Base-by-base conservation (phyloP, 2,329 filamentous ascomycete species). In the Monosporascus sp. region DNA sequence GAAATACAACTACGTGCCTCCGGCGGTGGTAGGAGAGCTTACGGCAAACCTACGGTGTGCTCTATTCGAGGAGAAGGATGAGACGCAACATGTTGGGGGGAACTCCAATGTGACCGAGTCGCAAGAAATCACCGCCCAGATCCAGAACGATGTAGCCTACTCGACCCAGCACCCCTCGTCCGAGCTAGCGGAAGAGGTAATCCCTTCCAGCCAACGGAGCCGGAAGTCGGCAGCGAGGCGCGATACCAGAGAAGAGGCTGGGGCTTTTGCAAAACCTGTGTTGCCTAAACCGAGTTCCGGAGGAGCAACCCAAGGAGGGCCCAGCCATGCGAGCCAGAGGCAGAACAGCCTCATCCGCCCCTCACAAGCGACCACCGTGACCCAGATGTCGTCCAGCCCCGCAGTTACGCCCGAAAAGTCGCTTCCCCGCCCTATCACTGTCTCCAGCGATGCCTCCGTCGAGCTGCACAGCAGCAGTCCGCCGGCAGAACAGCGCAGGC, bases 41-140 rank as follows among this genome's bases (percentile, higher is more conserved):
- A 73, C 85, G 45, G 80, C 75, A 50, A 86, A 86, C 53, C 63
- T 87, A 37, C 71, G 77, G 17, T 75, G 75, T 41, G 76, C 79
- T 5, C 63, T 84, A 1, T 75, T 84, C 52, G 65, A 50, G 3
- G 59, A 69, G 7, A 56, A 53, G 1, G 56, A 63, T 31, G 64
- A 67, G 4, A 51, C 55, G 8, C 50, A 60, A 47, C 20, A 54
- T 37, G 2, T 57, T 46, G 24, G 53, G 11, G 49, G 55, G 51
- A 37, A 59, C 45, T 39, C 54, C 6, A 50, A 56, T 50, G 38
- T 68, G 52, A 75, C 75, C 3, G 66, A 78, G 17, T 80, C 78
- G 2, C 78, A 82, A 54, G 74, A 82, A 58, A 63, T 81, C n/a
- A 74, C 71, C 25, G 73, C 75, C 7, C 80, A 82, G 55, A 66